phyloP scores from a whole-genome alignment of 78 protist genomes.

The Dictyostelium capitatum region DNA sequence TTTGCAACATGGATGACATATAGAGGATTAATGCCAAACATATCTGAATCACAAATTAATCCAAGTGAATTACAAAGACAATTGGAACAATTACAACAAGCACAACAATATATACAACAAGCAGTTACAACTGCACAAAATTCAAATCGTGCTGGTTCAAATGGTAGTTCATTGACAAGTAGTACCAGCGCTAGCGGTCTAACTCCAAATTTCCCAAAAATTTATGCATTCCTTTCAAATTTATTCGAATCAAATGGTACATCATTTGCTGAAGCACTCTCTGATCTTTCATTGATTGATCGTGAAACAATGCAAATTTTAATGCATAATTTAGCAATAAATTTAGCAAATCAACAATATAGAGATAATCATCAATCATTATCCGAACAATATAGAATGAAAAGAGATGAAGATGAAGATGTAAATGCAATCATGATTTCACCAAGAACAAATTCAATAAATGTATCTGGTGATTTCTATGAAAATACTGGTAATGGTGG shows the following conservation, averaged over 20 bases:
- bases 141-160: background rate
- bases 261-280: constrained; percentile 17
- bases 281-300: constrained; percentile 43
- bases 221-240: constrained; percentile 60
- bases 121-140: constrained; percentile 57
- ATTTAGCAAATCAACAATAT: constrained; percentile 71
- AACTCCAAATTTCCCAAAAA: constrained; percentile 41
- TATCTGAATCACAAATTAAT: constrained; percentile 5
- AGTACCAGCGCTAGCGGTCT: too few relatives aligned
- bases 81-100: constrained; percentile 81
- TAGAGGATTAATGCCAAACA: constrained; percentile 68
- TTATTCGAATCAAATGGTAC: constrained; percentile 58
- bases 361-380: constrained; percentile 52
- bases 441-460: constrained; percentile 8
- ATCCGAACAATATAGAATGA: constrained; percentile 42
- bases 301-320: constrained; percentile 78
- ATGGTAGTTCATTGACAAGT: background rate
- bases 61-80: constrained; percentile 51
- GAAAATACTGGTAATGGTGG: background rate
- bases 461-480: constrained; percentile 14
- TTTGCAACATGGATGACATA: constrained; percentile 63
- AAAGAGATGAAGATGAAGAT: constrained; percentile 40
- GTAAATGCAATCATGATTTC: background rate
- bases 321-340: constrained; percentile 82
- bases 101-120: constrained; percentile 80